Base-by-base conservation (phyloP, 495 filamentous ascomycete genomes). In the Pseudoneurospora amorphoporcata region DNA sequence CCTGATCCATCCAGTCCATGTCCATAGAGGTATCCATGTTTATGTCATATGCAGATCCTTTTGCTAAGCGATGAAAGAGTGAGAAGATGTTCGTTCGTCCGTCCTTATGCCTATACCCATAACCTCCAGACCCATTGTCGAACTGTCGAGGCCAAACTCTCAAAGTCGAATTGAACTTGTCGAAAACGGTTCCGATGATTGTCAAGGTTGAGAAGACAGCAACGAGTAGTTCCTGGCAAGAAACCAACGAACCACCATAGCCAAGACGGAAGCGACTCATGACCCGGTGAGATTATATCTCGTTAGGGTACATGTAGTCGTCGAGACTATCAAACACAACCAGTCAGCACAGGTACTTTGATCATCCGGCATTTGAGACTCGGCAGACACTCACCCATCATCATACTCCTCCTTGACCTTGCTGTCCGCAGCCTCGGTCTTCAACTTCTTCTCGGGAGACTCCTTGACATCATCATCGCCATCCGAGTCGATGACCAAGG, bases 371-470 rank as follows among this genome's bases (percentile, higher is more conserved):
- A 23, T 23, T 23, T 23, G 23, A 40, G 39, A 40, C 39, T 37
- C 5, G 35, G 35, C 3, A 40, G 8, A 40, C 35, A 40, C 47
- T 65, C 53, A 65, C 53, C 29, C 53, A 32, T 42, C 72, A 3
- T 77, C 72, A 14, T 68, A 70, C n/a, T 77, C 71, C 47, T 68
- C 42, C 45, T 71, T 72, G 7, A 35, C 72, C 43, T 72, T 41
- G 17, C 19, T 17, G 29, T 42, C 69, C 0, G 71, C 74, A 17
- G 72, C 71, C 74, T 61, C 72, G 14, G 71, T 53, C 19, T 39
- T 58, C 5, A 70, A 29, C 47, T 72, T 76, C 73, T 77, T 78
- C 17, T 58, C 8, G 1, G 70, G 70, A 8, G 74, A 41, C 32
- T 42, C 68, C 32, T 71, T 65, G 53, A 65, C 7, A 5, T 65